Evolutionary conservation across 2,329 filamentous ascomycete species (phyloP), one percentile per base, ranked within the genome.

Genomic region (Fusarium sp.): DNA sequence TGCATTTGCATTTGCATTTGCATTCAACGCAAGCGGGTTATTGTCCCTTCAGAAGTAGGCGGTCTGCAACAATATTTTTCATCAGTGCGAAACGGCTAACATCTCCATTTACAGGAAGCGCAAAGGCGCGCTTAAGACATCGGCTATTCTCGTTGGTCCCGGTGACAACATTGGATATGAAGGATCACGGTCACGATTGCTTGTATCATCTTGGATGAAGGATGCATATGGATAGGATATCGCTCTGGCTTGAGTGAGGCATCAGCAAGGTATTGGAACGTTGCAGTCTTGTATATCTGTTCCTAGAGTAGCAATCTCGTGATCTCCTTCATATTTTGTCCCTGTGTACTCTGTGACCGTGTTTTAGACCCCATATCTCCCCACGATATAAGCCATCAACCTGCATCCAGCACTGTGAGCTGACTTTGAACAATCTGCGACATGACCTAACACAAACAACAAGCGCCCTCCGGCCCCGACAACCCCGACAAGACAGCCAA

Each of bases 21-120:
- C 4, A 23, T 23, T 23, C 23, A 23, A 23, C 23, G 20, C 20
- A n/a, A 33, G 52, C 12, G 3, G 26, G n/a, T 1, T 6, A 26
- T n/a, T 7, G 27, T 1, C 18, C 5, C 0, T 1, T n/a, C 9
- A 12, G 5, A 55, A n/a, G 52, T 33, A 11, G 32, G 52, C 26
- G 1, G 2, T 7, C 7, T n/a, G 12, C 14, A 4, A 2, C 14
- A 10, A 8, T 2, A 18, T 7, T 6, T 2, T 6, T 2, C 4
- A 7, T 6, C 4, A 6, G 1, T 7, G 10, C 5, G 2, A 8
- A 6, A 7, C 8, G 7, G 20, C 48, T 52, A 37, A 52, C 12
- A 30, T 2, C 0, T n/a, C n/a, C 8, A 1, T 1, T n/a, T 8
- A 0, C 5, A 38, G 20, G 0, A 38, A 23, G 5, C 6, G 17